Conservation (phyloP, 345 rosid genomes). For the Rhodamnia argentea region DNA sequence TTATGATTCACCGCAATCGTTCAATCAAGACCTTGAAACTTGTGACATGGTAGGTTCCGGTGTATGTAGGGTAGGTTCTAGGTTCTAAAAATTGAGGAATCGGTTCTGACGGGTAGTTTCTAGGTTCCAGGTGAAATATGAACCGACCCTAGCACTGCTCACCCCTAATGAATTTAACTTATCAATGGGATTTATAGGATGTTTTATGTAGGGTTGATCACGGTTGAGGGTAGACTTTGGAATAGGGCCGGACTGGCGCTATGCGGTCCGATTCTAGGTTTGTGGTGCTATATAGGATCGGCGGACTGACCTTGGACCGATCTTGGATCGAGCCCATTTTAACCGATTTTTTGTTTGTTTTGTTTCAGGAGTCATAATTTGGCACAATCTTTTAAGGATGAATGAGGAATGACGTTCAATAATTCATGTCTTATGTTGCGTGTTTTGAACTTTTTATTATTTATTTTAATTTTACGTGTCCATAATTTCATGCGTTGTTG, state of each 20-base stretch:
- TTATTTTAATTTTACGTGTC: not conserved
- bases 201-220: not conserved
- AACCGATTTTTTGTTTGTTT: not conserved
- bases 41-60: too few species aligned
- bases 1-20: too few species aligned
- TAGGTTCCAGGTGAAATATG: too few species aligned
- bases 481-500: not conserved
- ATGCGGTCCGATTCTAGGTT: rapidly evolving
- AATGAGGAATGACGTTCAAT: not conserved
- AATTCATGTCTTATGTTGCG: not conserved
- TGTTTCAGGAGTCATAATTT: not conserved
- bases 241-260: rapidly evolving
- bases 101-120: too few species aligned
- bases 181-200: rapidly evolving
- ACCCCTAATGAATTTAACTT: not conserved
- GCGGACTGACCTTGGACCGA: not conserved
- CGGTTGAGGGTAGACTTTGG: rapidly evolving
- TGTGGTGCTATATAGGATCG: rapidly evolving
- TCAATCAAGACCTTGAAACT: too few species aligned
- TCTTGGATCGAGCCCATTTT: not conserved
- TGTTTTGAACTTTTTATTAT: not conserved
- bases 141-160: too few species aligned
- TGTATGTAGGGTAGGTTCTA: too few species aligned
- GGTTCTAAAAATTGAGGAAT: too few species aligned
- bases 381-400: not conserved